These are phyloP conservation scores for Heterobasidion parviporum DNA, from an alignment of 1,284 basidiomycete species.

Conservation along the genomic window DNA sequence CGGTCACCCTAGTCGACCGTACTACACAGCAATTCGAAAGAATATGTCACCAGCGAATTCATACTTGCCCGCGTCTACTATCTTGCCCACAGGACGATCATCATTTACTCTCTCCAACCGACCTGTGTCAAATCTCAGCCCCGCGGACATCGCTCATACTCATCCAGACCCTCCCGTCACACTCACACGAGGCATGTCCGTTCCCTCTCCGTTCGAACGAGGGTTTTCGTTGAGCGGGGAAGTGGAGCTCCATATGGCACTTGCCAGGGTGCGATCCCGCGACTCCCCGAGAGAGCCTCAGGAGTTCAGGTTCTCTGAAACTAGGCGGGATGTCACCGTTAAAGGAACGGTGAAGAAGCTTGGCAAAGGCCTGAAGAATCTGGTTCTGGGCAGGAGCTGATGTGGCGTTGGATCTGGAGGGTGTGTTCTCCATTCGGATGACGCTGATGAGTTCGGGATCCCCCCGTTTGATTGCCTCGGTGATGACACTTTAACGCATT, in stretches of 20 bases:
- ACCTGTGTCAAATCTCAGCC: neutral
- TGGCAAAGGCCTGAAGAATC: neutral
- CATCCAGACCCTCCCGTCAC: neutral
- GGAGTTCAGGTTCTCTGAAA: constrained; percentile 22
- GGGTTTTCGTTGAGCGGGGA: constrained; percentile 54
- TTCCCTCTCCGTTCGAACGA: constrained; percentile 12
- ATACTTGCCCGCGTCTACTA: constrained; percentile 18
- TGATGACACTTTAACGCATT: too few relatives aligned
- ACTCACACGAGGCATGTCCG: constrained; percentile 5
- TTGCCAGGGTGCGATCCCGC: constrained; percentile 33
- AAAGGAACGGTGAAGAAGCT: constrained; percentile 1
- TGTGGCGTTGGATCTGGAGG: too few relatives aligned
- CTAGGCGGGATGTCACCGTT: constrained; percentile 4
- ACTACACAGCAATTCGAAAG: constrained; percentile 56
- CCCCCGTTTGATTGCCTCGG: too few relatives aligned
- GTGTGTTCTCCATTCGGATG: too few relatives aligned
- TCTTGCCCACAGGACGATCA: constrained; percentile 12
- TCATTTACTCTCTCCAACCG: constrained; percentile 5
- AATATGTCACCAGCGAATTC: constrained; percentile 37
- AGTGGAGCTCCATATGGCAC: constrained; percentile 47
- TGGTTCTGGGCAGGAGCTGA: too few relatives aligned
- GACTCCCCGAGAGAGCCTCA: constrained; percentile 17
- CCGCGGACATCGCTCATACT: neutral
- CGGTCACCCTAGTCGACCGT: constrained; percentile 47
- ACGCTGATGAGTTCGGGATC: too few relatives aligned